Evolutionary conservation across 163 green algal species (phyloP).

Genomic region (Scenedesmus sp.): DNA sequence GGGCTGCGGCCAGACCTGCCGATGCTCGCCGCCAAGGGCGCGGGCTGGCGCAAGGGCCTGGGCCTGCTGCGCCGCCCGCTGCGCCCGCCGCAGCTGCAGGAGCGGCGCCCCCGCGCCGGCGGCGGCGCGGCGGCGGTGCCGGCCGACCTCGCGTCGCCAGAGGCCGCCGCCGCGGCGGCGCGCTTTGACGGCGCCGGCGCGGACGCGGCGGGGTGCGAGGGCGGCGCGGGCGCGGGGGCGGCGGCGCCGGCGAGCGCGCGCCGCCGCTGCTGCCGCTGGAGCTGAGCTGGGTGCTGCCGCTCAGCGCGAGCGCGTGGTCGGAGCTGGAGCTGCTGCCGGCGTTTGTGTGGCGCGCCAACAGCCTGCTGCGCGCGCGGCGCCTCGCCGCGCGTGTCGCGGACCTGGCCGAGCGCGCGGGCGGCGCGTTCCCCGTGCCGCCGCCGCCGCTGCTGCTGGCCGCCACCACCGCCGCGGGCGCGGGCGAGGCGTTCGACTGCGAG

Average conservation of each 20-base stretch:
- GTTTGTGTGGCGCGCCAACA: conserved; percentile 18
- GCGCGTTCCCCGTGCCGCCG: not conserved
- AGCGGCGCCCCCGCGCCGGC: not conserved
- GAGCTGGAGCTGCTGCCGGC: conserved; percentile 28
- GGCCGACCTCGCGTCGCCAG: conserved; percentile 4
- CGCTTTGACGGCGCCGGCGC: no score
- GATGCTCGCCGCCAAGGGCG: conserved; percentile 24
- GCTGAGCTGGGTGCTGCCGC: conserved; percentile 37
- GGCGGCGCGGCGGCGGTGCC: not conserved
- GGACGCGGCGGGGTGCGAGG: no score
- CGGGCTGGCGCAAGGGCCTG: conserved; percentile 5
- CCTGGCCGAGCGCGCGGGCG: not conserved
- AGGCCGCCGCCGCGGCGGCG: conserved; percentile 23
- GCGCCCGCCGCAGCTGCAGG: not conserved
- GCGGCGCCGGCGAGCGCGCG: no score
- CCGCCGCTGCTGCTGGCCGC: conserved; percentile 27
- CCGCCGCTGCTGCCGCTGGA: conserved; percentile 40
- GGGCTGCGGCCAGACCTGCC: conserved; percentile 22
- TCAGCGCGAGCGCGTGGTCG: conserved; percentile 4
- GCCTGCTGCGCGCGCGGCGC: not conserved
- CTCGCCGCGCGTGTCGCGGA: not conserved
- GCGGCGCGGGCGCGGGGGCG: no score
- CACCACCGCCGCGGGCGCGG: conserved; percentile 1
- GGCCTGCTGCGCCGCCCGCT: conserved; percentile 24
- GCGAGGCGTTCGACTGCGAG: conserved; percentile 38